Conservation (phyloP, 1,284 basidiomycete genomes). For the Singerocomus inundabilis region DNA sequence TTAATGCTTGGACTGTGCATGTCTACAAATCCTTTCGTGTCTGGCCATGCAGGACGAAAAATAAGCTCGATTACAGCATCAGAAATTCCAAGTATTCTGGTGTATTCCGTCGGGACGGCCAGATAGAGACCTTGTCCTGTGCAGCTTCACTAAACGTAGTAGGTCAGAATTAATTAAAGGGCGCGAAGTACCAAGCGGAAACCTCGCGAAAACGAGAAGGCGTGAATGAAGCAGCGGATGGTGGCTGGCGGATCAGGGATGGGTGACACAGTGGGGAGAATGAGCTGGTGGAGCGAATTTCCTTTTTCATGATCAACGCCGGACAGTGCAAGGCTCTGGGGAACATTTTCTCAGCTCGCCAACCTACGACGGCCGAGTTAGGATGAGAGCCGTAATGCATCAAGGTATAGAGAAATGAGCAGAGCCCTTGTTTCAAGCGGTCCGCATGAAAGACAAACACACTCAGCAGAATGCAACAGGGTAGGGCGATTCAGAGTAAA, state of each 20-base stretch:
- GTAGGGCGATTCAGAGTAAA: conserved; percentile 19
- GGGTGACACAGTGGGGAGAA: conserved; percentile 23
- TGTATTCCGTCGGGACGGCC: conserved; percentile 10
- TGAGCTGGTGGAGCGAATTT: conserved; percentile 15
- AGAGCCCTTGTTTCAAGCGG: conserved; percentile 6
- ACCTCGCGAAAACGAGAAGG: conserved; percentile 32
- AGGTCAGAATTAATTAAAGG: conserved; percentile 30
- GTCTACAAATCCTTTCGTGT: conserved; percentile 6
- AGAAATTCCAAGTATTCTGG: conserved; percentile 19
- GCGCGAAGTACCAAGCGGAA: conserved; percentile 24
- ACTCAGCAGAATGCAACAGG: conserved; percentile 17
- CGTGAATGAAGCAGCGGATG: conserved; percentile 26
- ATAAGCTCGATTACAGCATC: conserved; percentile 11
- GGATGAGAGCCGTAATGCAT: conserved; percentile 5
- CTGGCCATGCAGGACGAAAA: conserved; percentile 9
- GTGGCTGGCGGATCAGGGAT: conserved; percentile 30
- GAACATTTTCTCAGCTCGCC: conserved; percentile 5
- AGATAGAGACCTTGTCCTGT: conserved; percentile 13
- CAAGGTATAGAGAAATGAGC: conserved; percentile 7
- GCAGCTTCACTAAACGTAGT: conserved; percentile 13
- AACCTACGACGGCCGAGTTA: conserved; percentile 2
- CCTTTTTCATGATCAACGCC: conserved; percentile 33
- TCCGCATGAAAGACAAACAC: conserved; percentile 10
- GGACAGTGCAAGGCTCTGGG: conserved; percentile 10
- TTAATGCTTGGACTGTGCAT: conserved; percentile 10